These are phyloP conservation scores for Paratinospora sagittata DNA, from an alignment of 164 flowering plant species.

Conservation along the genomic window DNA sequence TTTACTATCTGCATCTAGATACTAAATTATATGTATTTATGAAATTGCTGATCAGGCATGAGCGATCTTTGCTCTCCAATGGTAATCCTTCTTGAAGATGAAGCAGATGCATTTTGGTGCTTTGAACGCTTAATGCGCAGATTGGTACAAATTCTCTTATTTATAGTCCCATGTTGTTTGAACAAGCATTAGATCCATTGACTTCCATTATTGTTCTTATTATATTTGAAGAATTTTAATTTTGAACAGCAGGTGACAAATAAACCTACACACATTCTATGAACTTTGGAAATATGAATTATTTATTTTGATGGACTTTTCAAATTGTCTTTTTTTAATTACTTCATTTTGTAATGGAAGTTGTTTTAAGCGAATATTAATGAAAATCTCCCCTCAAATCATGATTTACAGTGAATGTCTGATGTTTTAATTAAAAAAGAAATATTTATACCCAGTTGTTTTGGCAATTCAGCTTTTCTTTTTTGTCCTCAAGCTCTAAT, in stretches of 20 bases:
- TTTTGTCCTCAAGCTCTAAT: too few relatives aligned
- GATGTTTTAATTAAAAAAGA: background rate
- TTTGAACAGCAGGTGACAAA: too few relatives aligned
- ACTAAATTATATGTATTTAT: slow-evolving; percentile 6
- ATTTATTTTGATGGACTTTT: background rate
- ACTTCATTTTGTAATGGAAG: background rate
- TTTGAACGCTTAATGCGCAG: slow-evolving; percentile 95
- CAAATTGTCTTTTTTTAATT: background rate
- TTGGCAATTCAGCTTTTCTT: too few relatives aligned
- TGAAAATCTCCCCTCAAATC: background rate
- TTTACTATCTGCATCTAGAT: background rate
- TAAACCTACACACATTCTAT: too few relatives aligned
- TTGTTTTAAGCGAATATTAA: background rate
- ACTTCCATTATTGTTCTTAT: background rate
- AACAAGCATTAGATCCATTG: background rate
- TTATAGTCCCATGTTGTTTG: background rate
- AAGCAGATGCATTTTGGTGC: slow-evolving; percentile 99
- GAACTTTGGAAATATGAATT: background rate
- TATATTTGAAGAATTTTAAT: too few relatives aligned
- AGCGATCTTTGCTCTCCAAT: slow-evolving; percentile 99
- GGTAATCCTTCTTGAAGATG: slow-evolving; percentile 95
- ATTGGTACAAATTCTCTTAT: slow-evolving; percentile 49
- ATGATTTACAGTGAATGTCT: too few relatives aligned
- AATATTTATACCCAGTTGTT: background rate
- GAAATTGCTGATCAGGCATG: slow-evolving; percentile 63